These are phyloP conservation scores for Diaporthe ampelina DNA, from an alignment of 2,329 filamentous ascomycete genomes.

Conservation along the genomic window DNA sequence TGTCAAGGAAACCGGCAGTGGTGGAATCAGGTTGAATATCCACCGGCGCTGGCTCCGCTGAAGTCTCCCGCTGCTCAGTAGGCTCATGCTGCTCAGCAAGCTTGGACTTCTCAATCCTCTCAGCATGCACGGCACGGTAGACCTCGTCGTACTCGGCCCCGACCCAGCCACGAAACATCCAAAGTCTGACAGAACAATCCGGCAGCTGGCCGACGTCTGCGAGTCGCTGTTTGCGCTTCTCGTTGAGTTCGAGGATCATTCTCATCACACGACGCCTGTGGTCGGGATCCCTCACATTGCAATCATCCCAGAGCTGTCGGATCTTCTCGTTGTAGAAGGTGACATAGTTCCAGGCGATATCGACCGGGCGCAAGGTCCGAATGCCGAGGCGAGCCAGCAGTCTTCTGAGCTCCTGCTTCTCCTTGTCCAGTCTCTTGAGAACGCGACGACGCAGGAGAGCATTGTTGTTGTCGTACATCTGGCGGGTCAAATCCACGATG, in stretches of 20 bases:
- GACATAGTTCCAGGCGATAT: conserved; percentile 26
- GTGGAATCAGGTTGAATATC: not conserved
- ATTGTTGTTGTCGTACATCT: too few species aligned
- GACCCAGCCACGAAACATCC: not conserved
- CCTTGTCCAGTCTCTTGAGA: not conserved
- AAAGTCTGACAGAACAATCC: not conserved
- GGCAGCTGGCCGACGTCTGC: not conserved
- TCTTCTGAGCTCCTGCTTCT: not conserved
- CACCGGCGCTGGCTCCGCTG: too few species aligned
- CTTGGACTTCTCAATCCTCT: not conserved
- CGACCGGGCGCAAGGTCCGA: not conserved
- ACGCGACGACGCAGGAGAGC: not conserved
- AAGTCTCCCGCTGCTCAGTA: too few species aligned
- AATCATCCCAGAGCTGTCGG: conserved; percentile 3
- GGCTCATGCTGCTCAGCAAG: not conserved
- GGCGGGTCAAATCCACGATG: not conserved
- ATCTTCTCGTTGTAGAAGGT: conserved; percentile 12
- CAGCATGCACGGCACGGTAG: not conserved
- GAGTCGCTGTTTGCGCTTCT: conserved; percentile 4
- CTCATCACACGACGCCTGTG: conserved; percentile 12
- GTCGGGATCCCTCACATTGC: not conserved
- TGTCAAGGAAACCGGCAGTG: not conserved
- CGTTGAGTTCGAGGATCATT: conserved; percentile 5
- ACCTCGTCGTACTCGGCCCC: not conserved
- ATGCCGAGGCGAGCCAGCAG: not conserved